Evolutionary conservation across 1,284 basidiomycete species (phyloP), one percentile per base, ranked within the genome.

Genomic region (Microbotryomycetes sp.): DNA sequence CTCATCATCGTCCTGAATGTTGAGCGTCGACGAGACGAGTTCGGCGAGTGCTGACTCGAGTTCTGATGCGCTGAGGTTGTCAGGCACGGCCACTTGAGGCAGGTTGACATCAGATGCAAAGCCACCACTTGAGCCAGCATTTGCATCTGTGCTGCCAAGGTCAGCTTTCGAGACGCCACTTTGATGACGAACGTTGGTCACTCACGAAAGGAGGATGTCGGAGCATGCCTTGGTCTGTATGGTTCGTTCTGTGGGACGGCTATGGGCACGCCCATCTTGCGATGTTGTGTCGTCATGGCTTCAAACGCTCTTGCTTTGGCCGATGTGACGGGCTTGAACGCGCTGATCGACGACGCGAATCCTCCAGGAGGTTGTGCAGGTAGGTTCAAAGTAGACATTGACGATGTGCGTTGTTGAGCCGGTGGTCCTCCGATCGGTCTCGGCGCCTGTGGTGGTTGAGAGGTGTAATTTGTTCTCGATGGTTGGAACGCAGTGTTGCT

Each of bases 31-130:
- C n/a, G 49, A 36, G 28, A 70, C 63, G 14, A 71, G 63, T 16
- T 66, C 66, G n/a, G 62, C 55, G 4, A 68, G 59, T 0, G 63
- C 67, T 6, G 58, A 36, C 32, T 70, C 67, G 4, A 54, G 47
- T 7, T 63, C 68, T 6, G 54, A 49, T 16, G 28, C 46, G 3
- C 31, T 46, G 19, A 60, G 47, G 30, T 56, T 56, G 12, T 64
- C 65, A 6, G 45, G 51, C 22, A 66, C 52, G 30, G 54, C 22
- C 30, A 66, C 31, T 7, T 31, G n/a, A 4, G 22, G 22, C 55
- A 64, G 49, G 3, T 48, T 47, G 4, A 36, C 22, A 4, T 25
- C 32, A 7, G 51, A 53, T 2, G 30, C 7, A 32, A 19, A 22
- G 26, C 4, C 30, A 15, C 51, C n/a, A n/a, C n/a, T n/a, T n/a